A percentile compares a stretch with the other conserved stretches of the same genome.
These are phyloP conservation scores for Rosa chinensis DNA, from an alignment of 306 rosid genomes.

Conservation along the genomic window DNA sequence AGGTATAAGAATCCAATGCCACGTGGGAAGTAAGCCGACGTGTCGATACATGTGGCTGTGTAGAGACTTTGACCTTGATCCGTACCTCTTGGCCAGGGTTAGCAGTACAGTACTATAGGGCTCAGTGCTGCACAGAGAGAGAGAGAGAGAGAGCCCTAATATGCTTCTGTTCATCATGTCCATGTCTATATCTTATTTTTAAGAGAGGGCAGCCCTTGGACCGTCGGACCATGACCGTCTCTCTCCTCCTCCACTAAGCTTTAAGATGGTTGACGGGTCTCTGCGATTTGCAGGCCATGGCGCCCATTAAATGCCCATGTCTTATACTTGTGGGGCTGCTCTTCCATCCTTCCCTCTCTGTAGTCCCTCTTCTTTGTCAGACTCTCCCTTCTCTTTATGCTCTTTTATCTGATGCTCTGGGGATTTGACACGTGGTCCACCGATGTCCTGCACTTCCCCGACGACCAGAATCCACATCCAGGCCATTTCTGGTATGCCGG, in stretches of 20 bases:
- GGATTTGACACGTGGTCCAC: constrained; percentile 50
- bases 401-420: constrained; percentile 28
- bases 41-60: constrained; percentile 5
- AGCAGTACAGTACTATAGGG: not conserved
- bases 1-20: constrained; percentile 10
- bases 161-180: not conserved
- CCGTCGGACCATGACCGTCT: not conserved
- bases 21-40: constrained; percentile 8
- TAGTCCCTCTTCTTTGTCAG: constrained; percentile 15
- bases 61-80: constrained; percentile 17
- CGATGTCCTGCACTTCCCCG: constrained; percentile 28
- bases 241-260: not conserved
- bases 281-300: not conserved
- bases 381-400: not conserved
- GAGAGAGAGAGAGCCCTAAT: not conserved
- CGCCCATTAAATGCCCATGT: constrained; percentile 17
- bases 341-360: not conserved
- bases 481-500: constrained; percentile 1
- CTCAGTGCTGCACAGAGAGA: not conserved
- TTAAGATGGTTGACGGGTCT: not conserved
- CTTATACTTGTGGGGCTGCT: not conserved
- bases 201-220: not conserved
- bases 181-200: not conserved
- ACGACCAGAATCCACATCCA: not conserved
- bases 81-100: constrained; percentile 16